Base-by-base conservation (phyloP, 176 grass and related monocot genomes). In the Miscanthus lutarioriparius region DNA sequence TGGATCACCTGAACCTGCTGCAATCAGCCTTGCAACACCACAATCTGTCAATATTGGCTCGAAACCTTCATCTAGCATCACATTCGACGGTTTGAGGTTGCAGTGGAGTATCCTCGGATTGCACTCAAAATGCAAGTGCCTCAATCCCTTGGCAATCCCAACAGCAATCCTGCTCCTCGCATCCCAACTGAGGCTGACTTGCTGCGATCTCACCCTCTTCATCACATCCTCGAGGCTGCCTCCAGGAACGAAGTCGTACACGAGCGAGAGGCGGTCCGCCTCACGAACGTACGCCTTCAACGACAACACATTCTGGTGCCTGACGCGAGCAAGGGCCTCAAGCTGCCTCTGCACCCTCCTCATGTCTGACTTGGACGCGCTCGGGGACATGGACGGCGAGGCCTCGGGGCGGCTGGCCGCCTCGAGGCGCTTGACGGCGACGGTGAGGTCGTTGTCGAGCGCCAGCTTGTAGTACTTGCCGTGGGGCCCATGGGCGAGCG, bases 141-240 rank as follows among this genome's bases (percentile, higher is more conserved):
- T 82, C 72, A 99, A 27, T 17, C 93, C 97, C 76, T 91, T 94
- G 41, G 94, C 93, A 17, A 99, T 83, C 17, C 91, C 97, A 12
- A 91, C 74, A 7, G 90, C 91, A 82, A 99, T 94, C 72, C 87
- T 93, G 54, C 79, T 93, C 88, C 97, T 96, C 3, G 80, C 48
- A 67, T 96, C 91, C 97, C 93, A 99, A 71, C 61, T 66, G 43
- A 99, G 85, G 40, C 51, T 86, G 12, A 96, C 74, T 63, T 99
- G 93, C 86, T 92, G 91, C 54, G 91, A 89, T 33, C 93, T 90
- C 72, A 94, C 88, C 88, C 79, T 86, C 77, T 92, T 93, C 90
- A 99, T 96, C 59, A 89, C 82, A 83, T 99, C 97, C 90, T 96
- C 97, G 14, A 99, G 90, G 81, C 90, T 99, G 75, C 97, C 93